phyloP scores from a whole-genome alignment of 352 stramenopile genomes.

The Phytophthora uliginosa region DNA sequence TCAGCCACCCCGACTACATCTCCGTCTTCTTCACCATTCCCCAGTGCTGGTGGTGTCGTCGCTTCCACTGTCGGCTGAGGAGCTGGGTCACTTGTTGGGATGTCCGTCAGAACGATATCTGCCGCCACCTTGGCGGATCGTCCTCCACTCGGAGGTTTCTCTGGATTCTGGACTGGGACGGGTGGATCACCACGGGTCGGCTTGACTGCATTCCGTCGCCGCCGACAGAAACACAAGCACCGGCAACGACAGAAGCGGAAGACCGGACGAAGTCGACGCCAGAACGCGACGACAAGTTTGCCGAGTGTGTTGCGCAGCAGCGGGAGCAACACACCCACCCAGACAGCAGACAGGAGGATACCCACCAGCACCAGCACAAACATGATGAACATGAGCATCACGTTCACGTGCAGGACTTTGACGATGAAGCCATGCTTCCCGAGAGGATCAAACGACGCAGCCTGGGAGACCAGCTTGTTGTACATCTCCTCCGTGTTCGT shows the following conservation, averaged over 20 bases:
- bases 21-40: slow-evolving; percentile 29
- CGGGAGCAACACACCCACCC: slow-evolving; percentile 57
- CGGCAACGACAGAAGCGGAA: slow-evolving; percentile 30
- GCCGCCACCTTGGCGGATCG: slow-evolving; percentile 53
- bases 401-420: slow-evolving; percentile 79
- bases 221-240: slow-evolving; percentile 30
- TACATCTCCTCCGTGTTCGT: slow-evolving; percentile 53
- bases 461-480: slow-evolving; percentile 49
- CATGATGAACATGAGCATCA: slow-evolving; percentile 80
- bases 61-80: slow-evolving; percentile 1
- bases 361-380: slow-evolving; percentile 59
- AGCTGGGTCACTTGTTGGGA: slow-evolving; percentile 19
- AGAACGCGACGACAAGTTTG: slow-evolving; percentile 41
- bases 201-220: slow-evolving; percentile 31
- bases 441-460: slow-evolving; percentile 55
- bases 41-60: not conserved
- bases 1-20: slow-evolving; percentile 13
- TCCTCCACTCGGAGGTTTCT: slow-evolving; percentile 23
- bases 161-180: not conserved
- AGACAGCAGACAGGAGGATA: slow-evolving; percentile 72
- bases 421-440: slow-evolving; percentile 68
- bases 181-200: slow-evolving; percentile 8
- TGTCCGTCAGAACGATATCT: slow-evolving; percentile 33
- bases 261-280: slow-evolving; percentile 35
- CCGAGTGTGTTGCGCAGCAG: slow-evolving; percentile 56